These are phyloP conservation scores for Blastobotrys arbuscula DNA, from an alignment of 1,139 yeast genomes.

Conservation along the genomic window DNA sequence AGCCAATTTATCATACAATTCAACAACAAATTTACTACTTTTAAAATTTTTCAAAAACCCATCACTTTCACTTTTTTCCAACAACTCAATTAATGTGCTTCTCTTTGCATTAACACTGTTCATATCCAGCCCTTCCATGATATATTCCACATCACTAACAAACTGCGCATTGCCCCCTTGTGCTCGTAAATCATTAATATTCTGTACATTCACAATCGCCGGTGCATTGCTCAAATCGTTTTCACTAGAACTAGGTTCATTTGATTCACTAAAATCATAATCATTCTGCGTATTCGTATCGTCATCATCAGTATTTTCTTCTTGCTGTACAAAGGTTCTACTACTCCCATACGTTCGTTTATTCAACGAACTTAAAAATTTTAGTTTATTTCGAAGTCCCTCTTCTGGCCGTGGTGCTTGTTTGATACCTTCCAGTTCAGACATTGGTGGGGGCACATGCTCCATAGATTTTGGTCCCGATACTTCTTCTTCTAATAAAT, in stretches of 20 bases:
- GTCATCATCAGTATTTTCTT: not conserved
- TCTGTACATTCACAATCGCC: conserved; percentile 16
- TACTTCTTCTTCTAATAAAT: conserved; percentile 1
- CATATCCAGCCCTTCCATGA: conserved; percentile 34
- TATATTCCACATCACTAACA: conserved; percentile 34
- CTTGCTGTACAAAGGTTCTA: not conserved
- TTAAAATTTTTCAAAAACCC: conserved; percentile 24
- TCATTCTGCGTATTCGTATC: not conserved
- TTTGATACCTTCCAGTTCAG: not conserved
- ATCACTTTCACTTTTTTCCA: conserved; percentile 23
- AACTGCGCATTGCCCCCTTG: conserved; percentile 36
- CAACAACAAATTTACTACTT: conserved; percentile 19
- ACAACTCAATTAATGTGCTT: conserved; percentile 28
- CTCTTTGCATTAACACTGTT: conserved; percentile 10
- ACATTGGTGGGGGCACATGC: no score
- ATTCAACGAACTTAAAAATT: conserved; percentile 3
- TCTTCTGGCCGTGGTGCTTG: not conserved
- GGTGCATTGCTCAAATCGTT: not conserved
- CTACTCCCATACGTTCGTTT: conserved; percentile 12
- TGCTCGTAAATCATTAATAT: conserved; percentile 35
- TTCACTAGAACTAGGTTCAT: conserved; percentile 9
- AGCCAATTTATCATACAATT: conserved; percentile 17
- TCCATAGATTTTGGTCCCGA: no score
- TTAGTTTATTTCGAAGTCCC: conserved; percentile 1
- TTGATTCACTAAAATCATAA: conserved; percentile 5